Conservation (phyloP, 331 rosid genomes). For the Dryas integrifolia region DNA sequence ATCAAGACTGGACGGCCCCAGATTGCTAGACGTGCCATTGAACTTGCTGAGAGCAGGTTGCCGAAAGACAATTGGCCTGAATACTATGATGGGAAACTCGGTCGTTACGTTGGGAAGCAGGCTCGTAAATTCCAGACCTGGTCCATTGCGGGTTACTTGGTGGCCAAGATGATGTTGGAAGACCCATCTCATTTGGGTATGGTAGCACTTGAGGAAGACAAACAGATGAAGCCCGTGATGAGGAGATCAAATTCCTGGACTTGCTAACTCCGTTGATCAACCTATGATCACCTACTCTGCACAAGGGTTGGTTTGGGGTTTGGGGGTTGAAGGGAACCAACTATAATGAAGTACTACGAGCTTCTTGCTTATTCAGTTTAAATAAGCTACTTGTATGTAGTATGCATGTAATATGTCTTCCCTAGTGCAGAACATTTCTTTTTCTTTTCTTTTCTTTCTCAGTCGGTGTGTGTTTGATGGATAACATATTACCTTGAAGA, state of each 20-base stretch:
- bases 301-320: neutral
- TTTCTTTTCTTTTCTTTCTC: neutral
- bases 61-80: constrained; percentile 69
- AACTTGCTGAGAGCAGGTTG: constrained; percentile 58
- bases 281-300: neutral
- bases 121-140: constrained; percentile 68
- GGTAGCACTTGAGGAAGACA: constrained; percentile 65
- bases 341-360: neutral
- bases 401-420: neutral
- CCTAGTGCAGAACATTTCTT: neutral
- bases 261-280: neutral
- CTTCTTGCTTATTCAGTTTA: neutral
- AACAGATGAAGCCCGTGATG: constrained; percentile 52
- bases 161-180: constrained; percentile 70
- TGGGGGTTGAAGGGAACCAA: neutral
- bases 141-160: constrained; percentile 67
- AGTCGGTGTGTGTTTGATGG: neutral
- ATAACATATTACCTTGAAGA: neutral
- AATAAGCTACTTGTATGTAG: constrained; percentile 10
- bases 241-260: constrained; percentile 75
- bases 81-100: constrained; percentile 61
- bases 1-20: constrained; percentile 75
- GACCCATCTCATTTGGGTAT: constrained; percentile 68
- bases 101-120: constrained; percentile 70
- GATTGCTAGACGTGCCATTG: constrained; percentile 65